Conservation (phyloP, 768 basidiomycete genomes). For the Rhizopogon sp. region DNA sequence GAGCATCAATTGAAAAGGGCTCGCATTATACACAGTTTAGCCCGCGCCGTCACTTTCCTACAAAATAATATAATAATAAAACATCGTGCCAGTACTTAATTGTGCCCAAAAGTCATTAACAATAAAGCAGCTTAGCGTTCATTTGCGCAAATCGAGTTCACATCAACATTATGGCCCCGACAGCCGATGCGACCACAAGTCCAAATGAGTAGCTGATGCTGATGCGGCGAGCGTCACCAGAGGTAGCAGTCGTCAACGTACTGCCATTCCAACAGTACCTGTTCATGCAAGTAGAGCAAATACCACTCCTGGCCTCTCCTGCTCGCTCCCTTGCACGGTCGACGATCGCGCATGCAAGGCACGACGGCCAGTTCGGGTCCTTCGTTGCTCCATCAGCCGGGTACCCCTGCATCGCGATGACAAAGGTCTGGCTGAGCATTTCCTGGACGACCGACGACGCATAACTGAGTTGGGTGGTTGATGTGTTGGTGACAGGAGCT, state of each 20-base stretch:
- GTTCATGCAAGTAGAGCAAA: slow-evolving; percentile 25
- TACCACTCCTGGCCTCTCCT: slow-evolving; percentile 21
- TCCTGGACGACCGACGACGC: slow-evolving; percentile 29
- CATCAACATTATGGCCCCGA: slow-evolving; percentile 8
- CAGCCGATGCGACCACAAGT: slow-evolving; percentile 7
- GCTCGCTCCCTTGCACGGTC: slow-evolving; percentile 36
- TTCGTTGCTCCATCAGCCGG: slow-evolving; percentile 19
- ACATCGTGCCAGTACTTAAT: neutral
- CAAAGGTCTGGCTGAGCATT: slow-evolving; percentile 43
- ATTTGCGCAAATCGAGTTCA: slow-evolving; percentile 2
- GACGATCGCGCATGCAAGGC: slow-evolving; percentile 47
- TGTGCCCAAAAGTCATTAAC: neutral
- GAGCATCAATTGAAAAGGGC: too few species aligned
- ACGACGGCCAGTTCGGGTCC: slow-evolving; percentile 42
- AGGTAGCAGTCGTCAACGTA: neutral
- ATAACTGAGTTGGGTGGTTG: slow-evolving; percentile 36
- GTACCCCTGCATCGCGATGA: slow-evolving; percentile 39
- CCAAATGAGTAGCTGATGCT: neutral
- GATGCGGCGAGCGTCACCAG: neutral
- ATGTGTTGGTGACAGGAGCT: slow-evolving; percentile 37
- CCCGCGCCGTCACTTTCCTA: too few species aligned
- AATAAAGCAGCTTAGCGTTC: neutral
- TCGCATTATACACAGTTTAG: too few species aligned
- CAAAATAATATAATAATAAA: too few species aligned
- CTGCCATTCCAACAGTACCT: slow-evolving; percentile 28